Evolutionary conservation across 2,329 filamentous ascomycete genomes (phyloP), one percentile per base, ranked within the genome.

Genomic region (Penicillium sp.): DNA sequence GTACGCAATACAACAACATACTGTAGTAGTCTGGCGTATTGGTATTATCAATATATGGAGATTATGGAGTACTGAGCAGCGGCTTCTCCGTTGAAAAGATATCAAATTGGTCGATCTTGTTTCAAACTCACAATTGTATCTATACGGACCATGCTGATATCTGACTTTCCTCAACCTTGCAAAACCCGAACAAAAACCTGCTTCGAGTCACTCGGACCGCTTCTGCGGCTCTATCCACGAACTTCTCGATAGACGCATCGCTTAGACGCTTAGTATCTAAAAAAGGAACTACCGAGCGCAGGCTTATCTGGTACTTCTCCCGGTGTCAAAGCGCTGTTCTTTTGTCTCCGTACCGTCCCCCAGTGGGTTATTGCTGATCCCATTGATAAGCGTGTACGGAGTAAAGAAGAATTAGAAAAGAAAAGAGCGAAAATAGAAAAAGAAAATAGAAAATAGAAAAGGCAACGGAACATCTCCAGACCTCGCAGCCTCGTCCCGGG

Each of bases 271-370:
- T n/a, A 21, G 10, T 16, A 11, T 29, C 18, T 22, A 42, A 14
- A 24, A n/a, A 38, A 48, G 36, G 38, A 40, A n/a, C 38, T 32
- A 41, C 36, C 44, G 50, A 52, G 50, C 50, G 38, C 21, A 41
- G 38, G 44, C 50, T 52, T 52, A 52, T 48, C 43, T 45, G 18
- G 11, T 34, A 14, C 14, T 13, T 40, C 18, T 40, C 38, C n/a
- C 9, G 38, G n/a, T 29, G 50, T 62, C 59, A 60, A 34, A 59
- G 61, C 59, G 55, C 47, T 49, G 42, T 44, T 14, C 42, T 34
- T 29, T 32, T 18, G 43, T n/a, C 24, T 27, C 24, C 24, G 24
- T 31, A 27, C 14, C 38, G 24, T 27, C 24, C 24, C 24, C 5
- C 24, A 27, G 8, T 27, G 34, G n/a, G n/a, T 14, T 6, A 36